These are phyloP conservation scores for Rubia yunnanensis DNA, from an alignment of 257 asterid genomes.

Conservation along the genomic window DNA sequence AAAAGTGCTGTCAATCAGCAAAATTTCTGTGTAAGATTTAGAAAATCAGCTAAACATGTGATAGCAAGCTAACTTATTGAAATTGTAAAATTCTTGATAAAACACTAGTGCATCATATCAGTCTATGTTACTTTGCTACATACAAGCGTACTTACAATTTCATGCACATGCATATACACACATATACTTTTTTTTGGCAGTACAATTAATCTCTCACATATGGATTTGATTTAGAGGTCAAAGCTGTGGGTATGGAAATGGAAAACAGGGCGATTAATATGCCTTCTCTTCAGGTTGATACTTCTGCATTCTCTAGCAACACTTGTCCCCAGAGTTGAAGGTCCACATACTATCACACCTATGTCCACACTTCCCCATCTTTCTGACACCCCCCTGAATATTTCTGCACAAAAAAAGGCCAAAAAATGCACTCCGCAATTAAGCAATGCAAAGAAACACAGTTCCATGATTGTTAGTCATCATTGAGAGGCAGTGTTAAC, in stretches of 20 bases:
- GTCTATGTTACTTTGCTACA: background rate
- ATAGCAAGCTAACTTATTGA: no score
- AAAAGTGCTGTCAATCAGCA: no score
- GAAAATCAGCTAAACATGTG: no score
- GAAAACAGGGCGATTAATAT: constrained; percentile 36
- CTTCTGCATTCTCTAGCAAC: constrained; percentile 70
- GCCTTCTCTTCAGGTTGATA: constrained; percentile 38
- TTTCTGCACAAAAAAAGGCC: constrained; percentile 28
- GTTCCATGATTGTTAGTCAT: no score
- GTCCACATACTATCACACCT: constrained; percentile 80
- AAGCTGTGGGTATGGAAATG: constrained; percentile 94
- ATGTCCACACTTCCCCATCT: constrained; percentile 62
- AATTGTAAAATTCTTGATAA: no score
- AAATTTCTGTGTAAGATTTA: no score
- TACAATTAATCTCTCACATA: background rate
- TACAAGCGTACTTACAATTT: no score
- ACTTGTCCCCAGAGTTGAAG: constrained; percentile 51
- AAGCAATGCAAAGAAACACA: no score
- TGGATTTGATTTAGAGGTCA: constrained; percentile 40
- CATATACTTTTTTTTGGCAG: no score
- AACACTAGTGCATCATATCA: no score
- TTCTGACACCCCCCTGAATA: constrained; percentile 41
- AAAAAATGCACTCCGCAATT: background rate
- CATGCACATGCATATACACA: background rate
- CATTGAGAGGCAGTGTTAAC: background rate